Percentiles rank a stretch among this genome's conserved stretches.
Conservation (phyloP, 345 rosid species). For the Acer negundo region DNA sequence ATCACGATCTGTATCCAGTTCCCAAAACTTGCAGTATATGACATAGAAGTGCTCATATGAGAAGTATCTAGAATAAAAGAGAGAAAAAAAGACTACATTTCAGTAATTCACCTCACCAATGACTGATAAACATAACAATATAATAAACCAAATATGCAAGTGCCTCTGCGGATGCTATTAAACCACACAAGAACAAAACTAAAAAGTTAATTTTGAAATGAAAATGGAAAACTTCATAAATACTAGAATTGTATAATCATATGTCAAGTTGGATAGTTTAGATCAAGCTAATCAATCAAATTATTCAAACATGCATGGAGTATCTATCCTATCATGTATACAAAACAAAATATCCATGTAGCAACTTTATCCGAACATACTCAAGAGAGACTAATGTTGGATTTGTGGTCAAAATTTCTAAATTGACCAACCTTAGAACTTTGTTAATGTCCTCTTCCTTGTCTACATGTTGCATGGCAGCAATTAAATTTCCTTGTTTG, state of each 20-base stretch:
- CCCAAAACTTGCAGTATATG: slow-evolving; percentile 86
- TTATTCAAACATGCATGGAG: neutral
- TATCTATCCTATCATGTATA: neutral
- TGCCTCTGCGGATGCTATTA: neutral
- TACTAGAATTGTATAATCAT: neutral
- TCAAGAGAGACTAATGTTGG: neutral
- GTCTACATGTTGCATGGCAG: slow-evolving; percentile 86
- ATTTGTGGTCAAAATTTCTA: neutral
- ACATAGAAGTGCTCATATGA: slow-evolving; percentile 91
- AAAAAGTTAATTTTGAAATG: neutral
- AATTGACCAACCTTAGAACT: slow-evolving; percentile 65
- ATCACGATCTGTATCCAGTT: slow-evolving; percentile 83
- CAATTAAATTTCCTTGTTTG: slow-evolving; percentile 81
- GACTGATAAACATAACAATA: neutral
- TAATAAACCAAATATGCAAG: neutral
- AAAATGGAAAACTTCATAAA: neutral
- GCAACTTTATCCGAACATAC: neutral
- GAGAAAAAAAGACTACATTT: neutral
- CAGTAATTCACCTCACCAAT: neutral
- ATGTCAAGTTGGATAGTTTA: neutral
- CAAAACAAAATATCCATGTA: neutral
- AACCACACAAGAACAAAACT: slow-evolving; percentile 2
- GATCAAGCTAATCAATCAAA: neutral
- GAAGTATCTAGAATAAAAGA: slow-evolving; percentile 65
- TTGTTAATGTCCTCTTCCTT: slow-evolving; percentile 93